Evolutionary conservation across 306 rosid genomes (phyloP), one percentile per base, ranked within the genome.

Genomic region (Lablab purpureus): DNA sequence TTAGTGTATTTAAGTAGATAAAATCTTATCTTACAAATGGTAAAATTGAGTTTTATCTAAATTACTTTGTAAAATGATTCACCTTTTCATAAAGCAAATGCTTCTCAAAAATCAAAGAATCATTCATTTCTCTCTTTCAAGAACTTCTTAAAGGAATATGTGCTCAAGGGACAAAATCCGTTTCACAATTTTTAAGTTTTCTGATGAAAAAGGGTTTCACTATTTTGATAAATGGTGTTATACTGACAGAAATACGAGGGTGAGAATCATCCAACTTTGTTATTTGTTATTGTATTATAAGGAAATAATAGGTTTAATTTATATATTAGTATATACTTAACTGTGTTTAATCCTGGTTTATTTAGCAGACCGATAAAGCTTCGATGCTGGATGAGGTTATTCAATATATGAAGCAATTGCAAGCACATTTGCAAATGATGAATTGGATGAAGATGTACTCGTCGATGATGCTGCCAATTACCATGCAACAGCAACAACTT

Each of bases 301-400:
- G n/a, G n/a, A n/a, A n/a, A n/a, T n/a, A n/a, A n/a, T n/a, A n/a
- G n/a, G n/a, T n/a, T n/a, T n/a, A n/a, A n/a, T n/a, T n/a, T n/a
- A n/a, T n/a, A n/a, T n/a, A n/a, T n/a, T n/a, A n/a, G n/a, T n/a
- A n/a, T n/a, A n/a, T n/a, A 32, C 28, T 27, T 27, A 27, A 27
- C 3, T 27, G 28, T 27, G 28, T 27, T 27, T 1, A 27, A 27
- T 1, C 28, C 3, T 27, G 51, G 71, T 66, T 68, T 25, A 40
- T 73, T 70, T 67, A 6, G 18, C 90, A 92, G 97, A 87, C 94
- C 0, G 94, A 92, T 62, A 92, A 92, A 82, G 97, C 93, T 34
- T 92, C 97, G 7, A 90, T 92, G 93, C 84, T 92, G 65, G 97
- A 92, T 67, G 97, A 92, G 81, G 97, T 92, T 75, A 90, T 92